Conservation (phyloP, 208 protist genomes). For the Leptomonas pyrrhocoris region DNA sequence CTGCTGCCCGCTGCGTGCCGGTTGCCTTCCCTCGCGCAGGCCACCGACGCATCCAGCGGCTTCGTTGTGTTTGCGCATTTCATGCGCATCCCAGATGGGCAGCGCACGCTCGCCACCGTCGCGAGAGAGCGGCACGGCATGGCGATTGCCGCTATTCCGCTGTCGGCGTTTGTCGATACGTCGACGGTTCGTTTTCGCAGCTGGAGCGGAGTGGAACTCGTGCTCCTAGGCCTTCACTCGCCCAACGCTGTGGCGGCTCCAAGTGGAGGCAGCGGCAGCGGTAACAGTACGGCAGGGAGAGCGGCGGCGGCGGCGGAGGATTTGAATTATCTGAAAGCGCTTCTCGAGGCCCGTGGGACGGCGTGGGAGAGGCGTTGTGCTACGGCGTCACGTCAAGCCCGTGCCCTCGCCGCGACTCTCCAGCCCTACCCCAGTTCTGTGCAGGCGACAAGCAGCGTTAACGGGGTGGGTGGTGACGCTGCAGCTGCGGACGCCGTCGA, state of each 20-base stretch:
- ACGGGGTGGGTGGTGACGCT: neutral
- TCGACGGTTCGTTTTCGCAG: slow-evolving; percentile 26
- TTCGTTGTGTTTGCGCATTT: slow-evolving; percentile 56
- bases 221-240: slow-evolving; percentile 35
- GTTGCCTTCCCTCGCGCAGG: neutral
- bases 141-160: slow-evolving; percentile 41
- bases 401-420: neutral
- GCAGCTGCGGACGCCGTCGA: neutral
- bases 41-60: neutral
- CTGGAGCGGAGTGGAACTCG: slow-evolving; percentile 51
- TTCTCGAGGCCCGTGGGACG: neutral
- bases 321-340: neutral
- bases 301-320: neutral
- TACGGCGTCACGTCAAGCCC: neutral
- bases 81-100: slow-evolving; percentile 63
- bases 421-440: neutral
- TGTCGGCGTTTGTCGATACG: slow-evolving; percentile 36
- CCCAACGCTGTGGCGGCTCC: neutral
- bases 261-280: neutral
- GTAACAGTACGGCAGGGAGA: no score
- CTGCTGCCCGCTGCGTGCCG: slow-evolving; percentile 30
- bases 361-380: neutral
- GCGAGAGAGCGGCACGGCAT: slow-evolving; percentile 34
- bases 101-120: slow-evolving; percentile 29
- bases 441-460: neutral